These are phyloP conservation scores for Acanthamoeba culbertsoni DNA, from an alignment of 208 protist species.

Conservation along the genomic window DNA sequence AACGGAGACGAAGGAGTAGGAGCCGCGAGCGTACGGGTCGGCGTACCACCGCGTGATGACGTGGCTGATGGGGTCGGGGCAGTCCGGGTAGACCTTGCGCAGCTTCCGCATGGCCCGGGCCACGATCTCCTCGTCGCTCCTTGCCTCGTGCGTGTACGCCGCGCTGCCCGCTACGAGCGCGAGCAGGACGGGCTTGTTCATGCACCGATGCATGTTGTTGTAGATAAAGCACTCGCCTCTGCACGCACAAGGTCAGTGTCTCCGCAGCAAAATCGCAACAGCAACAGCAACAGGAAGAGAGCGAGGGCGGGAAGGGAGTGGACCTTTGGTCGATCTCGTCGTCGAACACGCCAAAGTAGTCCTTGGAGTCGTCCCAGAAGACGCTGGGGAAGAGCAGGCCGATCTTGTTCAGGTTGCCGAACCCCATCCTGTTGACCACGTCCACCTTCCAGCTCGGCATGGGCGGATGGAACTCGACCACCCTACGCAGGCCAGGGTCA, in stretches of 20 bases:
- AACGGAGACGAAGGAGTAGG: constrained; percentile 52
- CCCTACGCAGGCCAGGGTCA: not conserved
- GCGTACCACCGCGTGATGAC: constrained; percentile 39
- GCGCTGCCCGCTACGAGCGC: constrained; percentile 41
- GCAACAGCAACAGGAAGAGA: not conserved
- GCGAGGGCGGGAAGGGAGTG: not conserved
- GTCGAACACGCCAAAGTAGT: constrained; percentile 51
- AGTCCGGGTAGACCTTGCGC: constrained; percentile 10
- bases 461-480: not conserved
- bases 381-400: constrained; percentile 15
- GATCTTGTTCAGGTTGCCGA: constrained; percentile 59
- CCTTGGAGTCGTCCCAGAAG: constrained; percentile 55
- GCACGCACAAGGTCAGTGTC: not conserved
- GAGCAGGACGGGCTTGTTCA: constrained; percentile 43
- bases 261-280: too few relatives aligned
- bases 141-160: constrained; percentile 37
- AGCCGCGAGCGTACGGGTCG: constrained; percentile 29
- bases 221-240: constrained; percentile 60
- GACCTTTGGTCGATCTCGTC: constrained; percentile 23
- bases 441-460: constrained; percentile 55
- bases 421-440: constrained; percentile 53
- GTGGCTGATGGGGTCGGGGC: constrained; percentile 8
- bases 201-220: constrained; percentile 58
- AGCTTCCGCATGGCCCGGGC: constrained; percentile 31
- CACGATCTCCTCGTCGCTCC: constrained; percentile 38